Evolutionary conservation across 2,329 filamentous ascomycete genomes (phyloP).

Genomic region (Aspergillus fructus): DNA sequence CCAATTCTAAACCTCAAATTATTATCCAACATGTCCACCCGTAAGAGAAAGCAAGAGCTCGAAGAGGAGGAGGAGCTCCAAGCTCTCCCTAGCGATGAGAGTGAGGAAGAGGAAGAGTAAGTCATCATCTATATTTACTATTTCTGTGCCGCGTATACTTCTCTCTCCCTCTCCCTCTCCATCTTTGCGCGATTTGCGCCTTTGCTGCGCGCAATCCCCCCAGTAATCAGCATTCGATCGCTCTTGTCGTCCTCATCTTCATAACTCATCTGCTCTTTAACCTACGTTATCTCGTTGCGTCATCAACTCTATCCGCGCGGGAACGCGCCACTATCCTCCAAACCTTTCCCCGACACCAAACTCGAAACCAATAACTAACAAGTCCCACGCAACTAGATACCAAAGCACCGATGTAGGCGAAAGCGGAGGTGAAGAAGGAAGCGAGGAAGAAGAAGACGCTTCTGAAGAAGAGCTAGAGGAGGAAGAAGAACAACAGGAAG

Average conservation of each 20-base stretch:
- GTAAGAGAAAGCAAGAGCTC: conserved; percentile 51
- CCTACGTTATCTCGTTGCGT: background rate
- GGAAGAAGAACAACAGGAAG: conserved; percentile 29
- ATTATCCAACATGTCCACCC: conserved; percentile 42
- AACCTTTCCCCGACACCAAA: background rate
- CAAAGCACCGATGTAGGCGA: conserved; percentile 31
- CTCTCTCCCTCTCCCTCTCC: background rate
- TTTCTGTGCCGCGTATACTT: background rate
- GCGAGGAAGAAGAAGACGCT: conserved; percentile 25
- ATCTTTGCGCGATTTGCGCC: background rate
- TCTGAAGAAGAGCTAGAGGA: conserved; percentile 28
- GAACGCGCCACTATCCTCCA: background rate
- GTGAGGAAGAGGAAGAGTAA: conserved; percentile 53
- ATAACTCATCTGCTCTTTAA: background rate
- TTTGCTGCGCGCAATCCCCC: background rate
- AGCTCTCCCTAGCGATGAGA: conserved; percentile 50
- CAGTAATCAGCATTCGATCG: background rate
- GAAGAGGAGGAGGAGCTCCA: conserved; percentile 50
- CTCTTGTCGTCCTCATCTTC: background rate
- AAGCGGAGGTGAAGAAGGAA: conserved; percentile 21
- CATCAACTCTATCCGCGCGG: background rate
- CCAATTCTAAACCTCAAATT: background rate
- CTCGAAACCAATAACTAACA: background rate
- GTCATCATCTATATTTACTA: conserved; percentile 15
- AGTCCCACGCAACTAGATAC: conserved; percentile 27